Evolutionary conservation across 805 yeast species (phyloP), one percentile per base, ranked within the genome.

Genomic region (Candida broadrunensis): DNA sequence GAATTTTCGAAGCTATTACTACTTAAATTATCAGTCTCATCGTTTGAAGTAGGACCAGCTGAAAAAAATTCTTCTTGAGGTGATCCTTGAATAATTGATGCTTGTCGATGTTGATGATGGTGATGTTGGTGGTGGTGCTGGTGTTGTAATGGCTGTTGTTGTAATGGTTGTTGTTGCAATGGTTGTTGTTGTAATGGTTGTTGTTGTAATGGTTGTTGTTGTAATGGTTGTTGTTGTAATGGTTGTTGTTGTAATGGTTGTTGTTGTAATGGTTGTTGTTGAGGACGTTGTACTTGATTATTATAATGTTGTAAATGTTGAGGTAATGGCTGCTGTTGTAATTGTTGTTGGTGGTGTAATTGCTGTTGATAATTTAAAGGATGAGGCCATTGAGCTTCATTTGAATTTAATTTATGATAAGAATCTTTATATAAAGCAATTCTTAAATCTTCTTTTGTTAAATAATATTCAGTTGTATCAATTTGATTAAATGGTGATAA

Each of bases 371-470:
- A 18, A 5, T n/a, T 17, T 29, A 29, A 29, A 29, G 32, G 32
- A 15, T 29, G 32, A 15, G 32, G 32, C 32, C 32, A 29, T 29
- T 29, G 17, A 29, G 32, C 32, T 14, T 29, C 32, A 29, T 15
- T 29, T 14, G 32, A 29, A 14, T 33, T 32, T 11, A 34, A 23
- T n/a, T 33, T 37, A 14, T 40, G 23, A 11, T 24, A 16, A 7
- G 39, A 27, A 27, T 46, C 47, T 15, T 38, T 41, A 26, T 43
- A 46, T 6, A 46, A 19, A 12, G 44, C 44, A 17, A 41, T 12
- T 36, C 40, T 26, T 13, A 43, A 25, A 14, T 46, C 47, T 12
- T 46, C 44, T 27, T 38, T 40, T 12, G 43, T 16, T n/a, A 25
- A 14, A 15, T 14, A 29, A 13, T 14, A 29, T 5, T 29, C 32